Evolutionary conservation across 2,329 filamentous ascomycete species (phyloP).

Genomic region (Sarocladium oryzae): DNA sequence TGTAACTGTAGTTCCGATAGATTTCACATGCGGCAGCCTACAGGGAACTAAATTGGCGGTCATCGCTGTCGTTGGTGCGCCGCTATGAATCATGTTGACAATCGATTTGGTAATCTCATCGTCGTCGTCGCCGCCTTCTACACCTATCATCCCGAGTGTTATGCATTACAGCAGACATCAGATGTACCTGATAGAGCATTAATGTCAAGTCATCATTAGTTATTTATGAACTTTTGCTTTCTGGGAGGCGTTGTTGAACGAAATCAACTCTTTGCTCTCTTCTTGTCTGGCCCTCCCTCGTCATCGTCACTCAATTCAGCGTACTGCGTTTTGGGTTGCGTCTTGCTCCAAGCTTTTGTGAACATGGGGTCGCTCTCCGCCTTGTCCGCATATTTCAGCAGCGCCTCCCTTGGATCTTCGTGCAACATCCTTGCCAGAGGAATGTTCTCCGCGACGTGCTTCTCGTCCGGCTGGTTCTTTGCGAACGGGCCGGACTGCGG

Average conservation of each 20-base stretch:
- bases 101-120: too few relatives aligned
- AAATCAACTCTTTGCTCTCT: conserved; percentile 47
- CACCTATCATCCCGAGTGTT: too few relatives aligned
- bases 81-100: too few relatives aligned
- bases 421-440: conserved; percentile 89
- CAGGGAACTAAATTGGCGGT: too few relatives aligned
- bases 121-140: too few relatives aligned
- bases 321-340: conserved; percentile 88
- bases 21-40: too few relatives aligned
- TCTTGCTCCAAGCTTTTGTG: conserved; percentile 86
- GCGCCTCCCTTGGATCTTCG: conserved; percentile 88
- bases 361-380: conserved; percentile 91
- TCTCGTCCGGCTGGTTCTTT: conserved; percentile 82
- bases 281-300: conserved; percentile 62
- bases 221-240: background rate
- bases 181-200: too few relatives aligned
- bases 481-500: conserved; percentile 83
- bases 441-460: conserved; percentile 81
- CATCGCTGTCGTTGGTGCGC: too few relatives aligned
- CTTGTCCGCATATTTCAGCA: conserved; percentile 91
- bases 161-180: too few relatives aligned
- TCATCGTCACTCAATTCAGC: conserved; percentile 85
- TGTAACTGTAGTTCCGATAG: too few relatives aligned
- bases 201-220: background rate
- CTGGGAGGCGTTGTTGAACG: background rate